Evolutionary conservation across 768 basidiomycete species (phyloP).

Genomic region (Rhodotorula graminis): DNA sequence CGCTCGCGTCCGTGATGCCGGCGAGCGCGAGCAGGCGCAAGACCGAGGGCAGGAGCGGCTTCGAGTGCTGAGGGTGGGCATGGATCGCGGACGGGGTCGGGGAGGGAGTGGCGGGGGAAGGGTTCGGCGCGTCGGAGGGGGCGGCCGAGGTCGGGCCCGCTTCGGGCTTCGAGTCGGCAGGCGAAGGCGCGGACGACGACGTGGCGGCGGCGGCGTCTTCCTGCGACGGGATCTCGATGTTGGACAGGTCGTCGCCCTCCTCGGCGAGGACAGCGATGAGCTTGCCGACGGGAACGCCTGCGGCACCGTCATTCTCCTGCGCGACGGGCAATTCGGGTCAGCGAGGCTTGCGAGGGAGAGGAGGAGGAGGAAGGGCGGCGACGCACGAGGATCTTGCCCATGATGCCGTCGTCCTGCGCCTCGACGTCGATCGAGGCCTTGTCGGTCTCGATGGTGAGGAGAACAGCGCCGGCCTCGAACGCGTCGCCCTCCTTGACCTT

Average conservation of each 20-base stretch:
- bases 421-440: slow-evolving; percentile 98
- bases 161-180: slow-evolving; percentile 13
- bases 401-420: slow-evolving; percentile 92
- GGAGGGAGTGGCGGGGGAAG: slow-evolving; percentile 24
- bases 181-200: slow-evolving; percentile 24
- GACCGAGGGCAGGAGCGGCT: slow-evolving; percentile 81
- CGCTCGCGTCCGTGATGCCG: slow-evolving; percentile 57
- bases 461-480: slow-evolving; percentile 81
- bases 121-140: slow-evolving; percentile 24
- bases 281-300: slow-evolving; percentile 79
- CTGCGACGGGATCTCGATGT: slow-evolving; percentile 57
- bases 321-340: slow-evolving; percentile 10
- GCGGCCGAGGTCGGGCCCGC: slow-evolving; percentile 38
- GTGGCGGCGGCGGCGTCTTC: background rate
- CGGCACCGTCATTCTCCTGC: slow-evolving; percentile 70
- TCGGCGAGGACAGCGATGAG: slow-evolving; percentile 89
- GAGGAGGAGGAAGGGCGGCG: slow-evolving; percentile 58
- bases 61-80: slow-evolving; percentile 40
- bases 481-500: slow-evolving; percentile 93
- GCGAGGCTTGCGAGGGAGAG: slow-evolving; percentile 59
- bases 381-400: slow-evolving; percentile 93
- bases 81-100: slow-evolving; percentile 26
- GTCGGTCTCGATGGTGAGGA: slow-evolving; percentile 85
- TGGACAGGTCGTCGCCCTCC: slow-evolving; percentile 89
- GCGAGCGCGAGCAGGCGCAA: slow-evolving; percentile 69